Conservation (phyloP, 768 basidiomycete genomes). For the Mycena chlorophos region DNA sequence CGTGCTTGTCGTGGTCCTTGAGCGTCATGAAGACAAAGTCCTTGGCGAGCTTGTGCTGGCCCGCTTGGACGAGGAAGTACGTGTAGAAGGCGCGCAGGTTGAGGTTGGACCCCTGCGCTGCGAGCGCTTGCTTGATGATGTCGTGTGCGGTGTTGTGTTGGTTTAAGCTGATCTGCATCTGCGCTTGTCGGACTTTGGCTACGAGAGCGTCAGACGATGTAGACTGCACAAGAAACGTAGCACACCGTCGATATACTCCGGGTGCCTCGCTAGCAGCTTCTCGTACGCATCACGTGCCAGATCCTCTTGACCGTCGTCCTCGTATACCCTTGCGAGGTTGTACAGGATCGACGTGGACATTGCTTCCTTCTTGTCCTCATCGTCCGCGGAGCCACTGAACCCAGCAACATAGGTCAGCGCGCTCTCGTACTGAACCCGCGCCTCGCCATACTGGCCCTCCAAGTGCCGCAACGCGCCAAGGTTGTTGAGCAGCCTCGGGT, state of each 20-base stretch:
- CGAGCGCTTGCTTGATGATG: constrained; percentile 84
- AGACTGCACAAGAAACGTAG: constrained; percentile 13
- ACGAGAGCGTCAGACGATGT: constrained; percentile 5
- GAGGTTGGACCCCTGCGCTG: constrained; percentile 73
- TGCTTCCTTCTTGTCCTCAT: constrained; percentile 36
- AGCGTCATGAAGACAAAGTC: constrained; percentile 90
- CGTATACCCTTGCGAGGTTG: constrained; percentile 90
- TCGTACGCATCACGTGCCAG: constrained; percentile 85
- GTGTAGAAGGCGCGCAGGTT: constrained; percentile 93
- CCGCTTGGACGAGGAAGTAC: constrained; percentile 84
- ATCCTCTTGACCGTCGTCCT: constrained; percentile 72
- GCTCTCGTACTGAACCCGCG: constrained; percentile 67
- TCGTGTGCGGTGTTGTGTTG: constrained; percentile 83
- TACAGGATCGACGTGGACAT: constrained; percentile 84
- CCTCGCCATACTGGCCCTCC: constrained; percentile 57
- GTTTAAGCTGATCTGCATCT: constrained; percentile 70
- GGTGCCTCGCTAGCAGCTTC: constrained; percentile 84
- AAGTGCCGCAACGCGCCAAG: constrained; percentile 74
- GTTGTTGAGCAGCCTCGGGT: constrained; percentile 79
- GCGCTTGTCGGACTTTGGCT: constrained; percentile 94
- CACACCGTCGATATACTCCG: constrained; percentile 94
- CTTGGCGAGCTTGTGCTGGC: constrained; percentile 68
- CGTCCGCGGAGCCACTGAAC: constrained; percentile 49
- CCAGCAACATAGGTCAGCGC: constrained; percentile 62
- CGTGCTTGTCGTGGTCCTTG: constrained; percentile 82